These are phyloP conservation scores for Acacia crassicarpa DNA, from an alignment of 306 rosid genomes.

Conservation along the genomic window DNA sequence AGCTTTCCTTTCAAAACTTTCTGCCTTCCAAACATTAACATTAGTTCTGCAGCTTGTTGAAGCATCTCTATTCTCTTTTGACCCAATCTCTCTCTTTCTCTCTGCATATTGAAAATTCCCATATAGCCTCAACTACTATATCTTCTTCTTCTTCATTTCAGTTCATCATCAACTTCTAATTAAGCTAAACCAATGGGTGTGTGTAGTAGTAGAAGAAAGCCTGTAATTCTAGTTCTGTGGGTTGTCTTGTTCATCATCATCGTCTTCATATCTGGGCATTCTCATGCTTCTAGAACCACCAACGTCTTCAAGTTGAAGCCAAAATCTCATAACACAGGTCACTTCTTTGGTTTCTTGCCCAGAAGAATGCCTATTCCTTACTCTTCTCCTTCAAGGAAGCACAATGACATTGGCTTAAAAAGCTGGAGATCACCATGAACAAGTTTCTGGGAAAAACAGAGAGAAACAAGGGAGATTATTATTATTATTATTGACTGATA, in stretches of 20 bases:
- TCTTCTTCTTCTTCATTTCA: neutral
- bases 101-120: neutral
- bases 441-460: neutral
- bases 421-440: slow-evolving; percentile 68
- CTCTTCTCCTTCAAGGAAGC: slow-evolving; percentile 95
- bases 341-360: slow-evolving; percentile 84
- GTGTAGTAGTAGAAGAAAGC: neutral
- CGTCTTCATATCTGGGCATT: neutral
- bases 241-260: neutral
- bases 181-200: neutral
- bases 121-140: neutral
- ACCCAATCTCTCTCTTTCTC: slow-evolving; percentile 29
- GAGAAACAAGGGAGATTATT: slow-evolving; percentile 1
- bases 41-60: slow-evolving; percentile 43
- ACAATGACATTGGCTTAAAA: slow-evolving; percentile 75
- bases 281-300: slow-evolving; percentile 51
- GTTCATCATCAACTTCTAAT: neutral
- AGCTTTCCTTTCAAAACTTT: slow-evolving; percentile 47
- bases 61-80: slow-evolving; percentile 48
- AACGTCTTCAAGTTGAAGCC: slow-evolving; percentile 56
- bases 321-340: slow-evolving; percentile 52
- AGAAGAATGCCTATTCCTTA: slow-evolving; percentile 70
- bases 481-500: slow-evolving; percentile 20
- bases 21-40: slow-evolving; percentile 49
- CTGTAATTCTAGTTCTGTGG: neutral